phyloP scores from a whole-genome alignment of 345 rosid species.

The Eucalyptus marginata region DNA sequence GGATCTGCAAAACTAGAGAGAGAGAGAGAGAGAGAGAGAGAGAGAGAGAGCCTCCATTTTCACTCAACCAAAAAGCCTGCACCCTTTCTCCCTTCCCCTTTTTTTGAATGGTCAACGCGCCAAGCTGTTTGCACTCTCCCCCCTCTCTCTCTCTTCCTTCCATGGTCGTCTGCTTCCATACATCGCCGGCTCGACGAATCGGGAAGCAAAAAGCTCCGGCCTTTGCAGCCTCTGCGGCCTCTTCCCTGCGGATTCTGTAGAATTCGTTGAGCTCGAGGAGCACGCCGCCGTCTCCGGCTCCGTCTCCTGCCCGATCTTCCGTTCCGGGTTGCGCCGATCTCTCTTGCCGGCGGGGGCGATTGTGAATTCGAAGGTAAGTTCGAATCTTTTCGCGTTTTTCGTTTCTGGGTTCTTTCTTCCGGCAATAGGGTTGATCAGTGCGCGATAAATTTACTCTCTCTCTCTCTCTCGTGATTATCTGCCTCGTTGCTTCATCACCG shows the following conservation, averaged over 20 bases:
- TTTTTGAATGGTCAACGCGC: neutral
- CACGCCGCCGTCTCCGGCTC: neutral
- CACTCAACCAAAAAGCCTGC: neutral
- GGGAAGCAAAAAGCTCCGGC: neutral
- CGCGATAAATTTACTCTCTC: neutral
- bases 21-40: neutral
- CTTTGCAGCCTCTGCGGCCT: neutral
- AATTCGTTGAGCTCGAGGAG: neutral
- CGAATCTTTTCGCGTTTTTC: neutral
- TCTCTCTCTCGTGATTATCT: neutral
- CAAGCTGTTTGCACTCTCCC: neutral
- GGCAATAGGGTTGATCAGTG: neutral
- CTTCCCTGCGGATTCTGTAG: neutral
- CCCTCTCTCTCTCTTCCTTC: neutral
- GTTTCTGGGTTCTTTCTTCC: neutral
- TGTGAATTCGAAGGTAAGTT: neutral
- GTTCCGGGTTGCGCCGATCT: neutral
- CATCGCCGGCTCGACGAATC: neutral
- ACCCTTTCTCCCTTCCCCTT: neutral
- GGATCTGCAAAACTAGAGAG: neutral
- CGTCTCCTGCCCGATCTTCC: neutral
- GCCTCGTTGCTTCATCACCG: neutral
- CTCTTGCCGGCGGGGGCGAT: neutral
- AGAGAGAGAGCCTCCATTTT: neutral
- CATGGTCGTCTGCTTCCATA: neutral